phyloP scores from a whole-genome alignment of 495 filamentous ascomycete species.

The Aspergillus hancockii region DNA sequence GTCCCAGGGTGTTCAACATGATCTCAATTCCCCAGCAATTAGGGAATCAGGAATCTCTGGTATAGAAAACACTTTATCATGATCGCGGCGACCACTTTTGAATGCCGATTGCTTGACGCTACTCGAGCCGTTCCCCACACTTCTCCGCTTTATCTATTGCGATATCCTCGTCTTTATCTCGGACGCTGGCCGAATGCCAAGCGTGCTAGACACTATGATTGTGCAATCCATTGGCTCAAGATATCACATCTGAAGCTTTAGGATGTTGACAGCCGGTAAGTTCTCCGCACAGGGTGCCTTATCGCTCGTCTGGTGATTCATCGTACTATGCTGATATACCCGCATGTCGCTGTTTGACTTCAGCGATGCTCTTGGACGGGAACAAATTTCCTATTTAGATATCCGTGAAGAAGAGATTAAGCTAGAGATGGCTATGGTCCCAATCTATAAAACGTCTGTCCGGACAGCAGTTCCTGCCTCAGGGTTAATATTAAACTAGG shows the following conservation, averaged over 20 bases:
- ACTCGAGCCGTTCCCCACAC: slow-evolving; percentile 3
- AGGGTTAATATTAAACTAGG: neutral
- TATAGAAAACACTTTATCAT: neutral
- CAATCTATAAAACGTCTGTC: neutral
- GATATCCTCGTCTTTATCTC: slow-evolving; percentile 4
- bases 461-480: neutral
- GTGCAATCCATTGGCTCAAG: neutral
- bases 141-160: slow-evolving; percentile 4
- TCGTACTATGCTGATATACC: neutral
- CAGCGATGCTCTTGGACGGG: neutral
- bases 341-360: neutral
- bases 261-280: slow-evolving; percentile 13
- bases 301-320: neutral
- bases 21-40: neutral
- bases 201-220: neutral
- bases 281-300: neutral
- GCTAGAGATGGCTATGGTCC: neutral
- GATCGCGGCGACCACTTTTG: neutral
- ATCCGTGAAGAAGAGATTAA: neutral
- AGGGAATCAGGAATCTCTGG: neutral
- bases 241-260: neutral
- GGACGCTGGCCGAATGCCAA: slow-evolving; percentile 7
- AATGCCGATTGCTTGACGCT: neutral
- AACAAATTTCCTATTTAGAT: neutral
- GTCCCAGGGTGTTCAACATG: neutral